Evolutionary conservation across 225 moss, liverwort and hornwort genomes (phyloP).

Genomic region (Pleurozium schreberi): DNA sequence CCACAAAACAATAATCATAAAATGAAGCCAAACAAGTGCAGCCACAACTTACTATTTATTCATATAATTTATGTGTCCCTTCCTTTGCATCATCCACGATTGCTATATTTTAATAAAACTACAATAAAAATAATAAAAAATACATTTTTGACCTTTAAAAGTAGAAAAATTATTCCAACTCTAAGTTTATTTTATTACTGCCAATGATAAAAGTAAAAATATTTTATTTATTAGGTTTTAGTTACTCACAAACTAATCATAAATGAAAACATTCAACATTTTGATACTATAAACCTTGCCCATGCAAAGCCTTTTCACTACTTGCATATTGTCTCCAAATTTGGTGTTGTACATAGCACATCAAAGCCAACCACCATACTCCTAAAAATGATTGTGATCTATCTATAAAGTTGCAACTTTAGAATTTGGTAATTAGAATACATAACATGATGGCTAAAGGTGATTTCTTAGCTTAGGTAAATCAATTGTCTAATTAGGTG

Average conservation of each 20-base stretch:
- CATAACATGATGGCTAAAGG: neutral
- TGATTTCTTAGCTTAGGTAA: neutral
- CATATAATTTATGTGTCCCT: too few relatives aligned
- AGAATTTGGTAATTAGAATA: neutral
- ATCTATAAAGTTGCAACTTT: rapidly evolving
- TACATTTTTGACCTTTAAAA: neutral
- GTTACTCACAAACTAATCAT: neutral
- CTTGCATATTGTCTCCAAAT: neutral
- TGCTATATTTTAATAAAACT: neutral
- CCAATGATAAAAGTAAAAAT: neutral
- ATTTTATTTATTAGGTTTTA: neutral
- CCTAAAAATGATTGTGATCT: neutral
- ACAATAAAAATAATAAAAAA: neutral
- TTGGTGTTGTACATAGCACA: neutral
- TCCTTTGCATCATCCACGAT: rapidly evolving
- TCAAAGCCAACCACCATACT: neutral
- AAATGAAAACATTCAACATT: neutral
- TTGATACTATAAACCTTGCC: neutral
- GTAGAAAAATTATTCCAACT: too few relatives aligned
- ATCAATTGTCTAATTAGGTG: neutral
- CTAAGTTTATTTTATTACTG: neutral
- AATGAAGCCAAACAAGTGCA: neutral
- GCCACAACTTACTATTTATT: rapidly evolving
- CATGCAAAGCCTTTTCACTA: neutral
- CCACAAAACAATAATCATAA: rapidly evolving